Evolutionary conservation across 2,329 filamentous ascomycete genomes (phyloP), one percentile per base, ranked within the genome.

Genomic region (Cadophora malorum): DNA sequence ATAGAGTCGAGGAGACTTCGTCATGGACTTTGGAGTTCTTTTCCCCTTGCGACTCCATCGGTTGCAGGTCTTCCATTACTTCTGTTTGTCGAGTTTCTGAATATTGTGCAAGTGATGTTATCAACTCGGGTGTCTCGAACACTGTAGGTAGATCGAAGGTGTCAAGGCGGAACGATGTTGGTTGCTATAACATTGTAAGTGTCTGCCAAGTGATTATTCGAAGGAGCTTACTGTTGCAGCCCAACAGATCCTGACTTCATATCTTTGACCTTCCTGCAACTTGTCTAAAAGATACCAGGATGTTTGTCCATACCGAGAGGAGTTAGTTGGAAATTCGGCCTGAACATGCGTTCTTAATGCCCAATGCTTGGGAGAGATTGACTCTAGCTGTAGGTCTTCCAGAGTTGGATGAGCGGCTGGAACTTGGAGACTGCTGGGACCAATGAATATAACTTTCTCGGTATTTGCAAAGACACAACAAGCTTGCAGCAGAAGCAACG

Each of bases 221-320:
- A 19, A 52, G 3, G n/a, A 41, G 85, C 91, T 80, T 85, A 97
- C 95, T 69, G 91, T 96, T 50, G 96, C 96, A 69, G 93, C 85
- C 94, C 95, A 99, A 81, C 95, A 98, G 68, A 97, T 85, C 65
- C 96, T 89, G 60, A 97, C 86, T 82, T 99, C 96, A 83, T 98
- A 97, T 72, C 94, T 87, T 76, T 91, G 90, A 12, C 88, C 87
- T 45, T 88, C 85, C n/a, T 80, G 83, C 65, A 99, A 83, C 41
- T 84, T 81, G 66, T 91, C 86, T 6, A 99, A 86, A 8, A 95
- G 81, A 73, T 94, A 86, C 96, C 96, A 98, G 33, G 91, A 90
- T 63, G 89, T 83, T 12, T 83, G 80, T 8, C 92, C 93, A 14
- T 82, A 78, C 10, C 84, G 84, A 35, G 80, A 77, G 1, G 81